Conservation (phyloP, 495 filamentous ascomycete genomes). For the Trichodelitschia bisporula region DNA sequence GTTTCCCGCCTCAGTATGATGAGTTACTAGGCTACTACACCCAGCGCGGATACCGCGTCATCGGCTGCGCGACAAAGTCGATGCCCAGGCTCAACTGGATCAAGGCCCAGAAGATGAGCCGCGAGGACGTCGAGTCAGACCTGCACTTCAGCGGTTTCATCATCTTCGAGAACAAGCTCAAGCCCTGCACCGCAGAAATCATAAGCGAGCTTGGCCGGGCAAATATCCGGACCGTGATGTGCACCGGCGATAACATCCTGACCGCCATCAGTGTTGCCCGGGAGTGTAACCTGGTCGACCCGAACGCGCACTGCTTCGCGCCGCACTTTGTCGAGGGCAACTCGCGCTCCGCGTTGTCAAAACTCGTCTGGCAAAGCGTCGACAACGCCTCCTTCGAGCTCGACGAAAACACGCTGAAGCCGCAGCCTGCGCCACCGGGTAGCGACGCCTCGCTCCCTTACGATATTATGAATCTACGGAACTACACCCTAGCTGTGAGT, state of each 20-base stretch:
- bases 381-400: slow-evolving; percentile 55
- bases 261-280: slow-evolving; percentile 92
- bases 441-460: slow-evolving; percentile 62
- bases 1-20: slow-evolving; percentile 72
- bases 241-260: slow-evolving; percentile 94
- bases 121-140: slow-evolving; percentile 54
- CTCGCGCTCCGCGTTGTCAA: slow-evolving; percentile 38
- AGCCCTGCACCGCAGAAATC: slow-evolving; percentile 50
- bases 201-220: slow-evolving; percentile 67
- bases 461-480: slow-evolving; percentile 47
- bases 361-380: slow-evolving; percentile 72
- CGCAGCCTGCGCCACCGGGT: slow-evolving; percentile 37
- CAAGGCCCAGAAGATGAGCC: slow-evolving; percentile 79
- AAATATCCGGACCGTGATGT: slow-evolving; percentile 82
- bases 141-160: slow-evolving; percentile 88
- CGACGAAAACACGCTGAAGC: slow-evolving; percentile 58
- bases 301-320: slow-evolving; percentile 66
- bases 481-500: slow-evolving; percentile 71
- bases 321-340: slow-evolving; percentile 63
- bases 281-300: slow-evolving; percentile 68
- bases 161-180: slow-evolving; percentile 96
- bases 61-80: slow-evolving; percentile 80
- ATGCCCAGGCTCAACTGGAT: slow-evolving; percentile 73
- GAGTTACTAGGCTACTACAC: slow-evolving; percentile 75
- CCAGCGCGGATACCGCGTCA: slow-evolving; percentile 89